Evolutionary conservation across 1,284 basidiomycete species (phyloP), one percentile per base, ranked within the genome.

Genomic region (Tetrapyrgos nigripes): DNA sequence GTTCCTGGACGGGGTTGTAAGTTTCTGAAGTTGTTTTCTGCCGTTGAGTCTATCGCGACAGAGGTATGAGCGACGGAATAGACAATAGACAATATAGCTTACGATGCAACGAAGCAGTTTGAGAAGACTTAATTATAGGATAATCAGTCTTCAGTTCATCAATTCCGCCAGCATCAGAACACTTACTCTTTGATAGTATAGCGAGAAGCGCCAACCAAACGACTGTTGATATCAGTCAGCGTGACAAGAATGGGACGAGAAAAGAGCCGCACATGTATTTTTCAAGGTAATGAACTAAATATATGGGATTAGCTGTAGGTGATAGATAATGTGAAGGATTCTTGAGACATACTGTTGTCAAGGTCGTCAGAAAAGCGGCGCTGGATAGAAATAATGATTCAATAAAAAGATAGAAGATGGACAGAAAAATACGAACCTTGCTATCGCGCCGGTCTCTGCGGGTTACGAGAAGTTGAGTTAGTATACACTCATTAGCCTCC

Each of bases 31-130:
- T 17, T n/a, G 27, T n/a, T 50, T 28, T n/a, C 48, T 28, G 5
- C 27, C 48, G 14, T 50, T 50, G 17, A 50, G 21, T 19, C 48
- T 50, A 17, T 14, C 5, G 3, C 19, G 6, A 4, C 4, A 17
- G 17, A 9, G 4, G n/a, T 9, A 50, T 50, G n/a, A 50, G 23
- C 17, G 23, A 24, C 46, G 28, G n/a, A 5, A 17, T 48, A 17
- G 24, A 10, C 9, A 27, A 48, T 17, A 27, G 27, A 9, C 8
- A 14, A 14, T 28, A 48, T 14, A 14, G 4, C 55, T 43, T 37
- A 57, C 55, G 55, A 57, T 27, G 55, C 55, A 13, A 57, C 26
- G 29, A 57, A 50, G 26, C 55, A 50, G 24, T 57, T 57, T 8
- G 55, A 57, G 37, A 57, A 57, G 23, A 57, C 55, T 57, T 17